Evolutionary conservation across 345 rosid species (phyloP).

Genomic region (Ailanthus altissimus): DNA sequence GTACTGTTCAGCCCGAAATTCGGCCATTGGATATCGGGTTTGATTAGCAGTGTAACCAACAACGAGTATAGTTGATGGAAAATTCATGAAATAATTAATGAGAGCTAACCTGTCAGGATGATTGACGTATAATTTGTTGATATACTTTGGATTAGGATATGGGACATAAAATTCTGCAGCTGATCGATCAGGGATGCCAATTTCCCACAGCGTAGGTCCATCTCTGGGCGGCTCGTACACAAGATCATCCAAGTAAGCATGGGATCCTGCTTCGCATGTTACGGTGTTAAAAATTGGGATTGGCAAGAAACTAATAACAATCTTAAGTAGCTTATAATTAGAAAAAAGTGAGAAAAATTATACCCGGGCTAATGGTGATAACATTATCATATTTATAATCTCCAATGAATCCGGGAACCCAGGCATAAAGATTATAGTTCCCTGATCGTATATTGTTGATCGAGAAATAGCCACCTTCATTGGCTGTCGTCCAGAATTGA

Average conservation of each 20-base stretch:
- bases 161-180: conserved; percentile 78
- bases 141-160: conserved; percentile 65
- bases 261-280: conserved; percentile 39
- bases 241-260: conserved; percentile 47
- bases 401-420: conserved; percentile 72
- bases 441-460: conserved; percentile 51
- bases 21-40: too few species aligned
- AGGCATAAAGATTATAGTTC: conserved; percentile 63
- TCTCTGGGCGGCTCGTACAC: conserved; percentile 62
- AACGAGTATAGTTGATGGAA: too few species aligned
- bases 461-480: conserved; percentile 55
- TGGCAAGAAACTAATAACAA: too few species aligned
- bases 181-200: conserved; percentile 79
- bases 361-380: conserved; percentile 53
- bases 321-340: too few species aligned
- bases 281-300: too few species aligned
- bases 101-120: conserved; percentile 55
- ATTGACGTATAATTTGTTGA: conserved; percentile 58
- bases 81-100: too few species aligned
- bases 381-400: conserved; percentile 49
- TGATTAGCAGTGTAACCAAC: too few species aligned
- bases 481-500: conserved; percentile 78
- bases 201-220: conserved; percentile 88
- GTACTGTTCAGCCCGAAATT: too few species aligned
- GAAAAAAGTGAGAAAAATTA: too few species aligned